Conservation (phyloP, 257 asterid genomes). For the Haberlea rhodopensis region DNA sequence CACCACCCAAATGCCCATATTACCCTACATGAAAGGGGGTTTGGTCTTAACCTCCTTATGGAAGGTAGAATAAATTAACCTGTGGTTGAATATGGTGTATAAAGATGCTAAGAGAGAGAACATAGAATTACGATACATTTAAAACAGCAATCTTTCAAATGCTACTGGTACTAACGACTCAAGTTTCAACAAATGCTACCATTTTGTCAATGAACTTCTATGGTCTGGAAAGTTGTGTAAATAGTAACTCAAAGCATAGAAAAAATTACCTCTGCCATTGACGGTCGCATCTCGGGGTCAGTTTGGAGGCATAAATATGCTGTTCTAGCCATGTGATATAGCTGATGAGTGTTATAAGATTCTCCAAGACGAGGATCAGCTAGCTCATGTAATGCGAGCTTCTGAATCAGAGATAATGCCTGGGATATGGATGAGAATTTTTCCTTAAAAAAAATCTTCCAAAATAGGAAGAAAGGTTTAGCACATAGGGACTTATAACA, state of each 20-base stretch:
- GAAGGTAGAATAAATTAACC: neutral
- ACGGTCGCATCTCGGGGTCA: conserved; percentile 68
- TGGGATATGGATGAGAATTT: conserved; percentile 21
- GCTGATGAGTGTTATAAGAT: conserved; percentile 57
- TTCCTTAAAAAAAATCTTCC: neutral
- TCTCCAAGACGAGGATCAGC: conserved; percentile 64
- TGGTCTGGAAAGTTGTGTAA: too few relatives aligned
- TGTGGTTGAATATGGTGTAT: neutral
- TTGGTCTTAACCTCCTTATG: neutral
- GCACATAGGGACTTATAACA: too few relatives aligned
- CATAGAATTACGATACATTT: neutral
- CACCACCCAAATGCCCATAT: too few relatives aligned
- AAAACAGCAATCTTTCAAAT: too few relatives aligned
- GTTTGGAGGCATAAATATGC: conserved; percentile 67
- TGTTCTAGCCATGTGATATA: conserved; percentile 72
- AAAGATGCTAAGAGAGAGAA: neutral
- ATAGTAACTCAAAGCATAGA: neutral
- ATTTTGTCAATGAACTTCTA: too few relatives aligned
- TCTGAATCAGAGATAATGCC: conserved; percentile 62
- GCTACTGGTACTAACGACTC: too few relatives aligned
- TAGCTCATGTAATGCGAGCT: conserved; percentile 71
- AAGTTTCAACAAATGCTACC: too few relatives aligned
- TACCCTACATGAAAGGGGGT: too few relatives aligned
- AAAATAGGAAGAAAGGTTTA: neutral
- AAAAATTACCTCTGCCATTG: conserved; percentile 68